Evolutionary conservation across 2,329 filamentous ascomycete species (phyloP), one percentile per base, ranked within the genome.

Genomic region (Fusarium musae): DNA sequence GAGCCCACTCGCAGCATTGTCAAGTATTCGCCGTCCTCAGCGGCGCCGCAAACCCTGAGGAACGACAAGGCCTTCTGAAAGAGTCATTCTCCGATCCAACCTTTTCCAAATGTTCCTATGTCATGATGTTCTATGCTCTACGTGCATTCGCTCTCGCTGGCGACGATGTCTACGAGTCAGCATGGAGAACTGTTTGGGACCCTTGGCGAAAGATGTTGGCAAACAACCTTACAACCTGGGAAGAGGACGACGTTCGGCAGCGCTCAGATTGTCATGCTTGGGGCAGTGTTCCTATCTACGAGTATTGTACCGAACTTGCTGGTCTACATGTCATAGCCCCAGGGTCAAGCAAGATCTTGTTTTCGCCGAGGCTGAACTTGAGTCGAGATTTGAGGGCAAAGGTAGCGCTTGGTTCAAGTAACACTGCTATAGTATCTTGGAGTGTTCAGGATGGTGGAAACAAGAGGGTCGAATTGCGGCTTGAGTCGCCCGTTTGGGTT

Each of bases 41-140:
- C 7, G 61, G 61, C 11, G 37, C 30, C 1, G 37, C 9, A 19
- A 3, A 4, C 0, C 10, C 21, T 3, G 19, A 43, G 2, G 37
- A 43, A 2, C 4, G 4, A 1, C 16, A 21, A 0, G 28, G 16
- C 0, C 28, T 56, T 1, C 11, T 43, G 0, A 8, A 9, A 6
- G 37, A 43, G 0, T 32, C 53, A 5, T 56, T 56, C 6, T 10
- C 37, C 8, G 0, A 56, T 4, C 37, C 37, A 4, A 1, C 0
- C 4, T 59, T 63, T 5, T 60, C 30, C 1, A 21, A 36, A 37
- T 54, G 6, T 11, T 54, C 11, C 3, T 60, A 21, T 6, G 53
- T 54, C 0, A 63, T 63, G 61, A 34, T 54, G 3, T 63, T 63
- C 10, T 63, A 63, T 19, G 34, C 43, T 36, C n/a, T 63, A 0